Evolutionary conservation across 2,329 filamentous ascomycete genomes (phyloP), one percentile per base, ranked within the genome.

Genomic region (Cladosporium phlei): DNA sequence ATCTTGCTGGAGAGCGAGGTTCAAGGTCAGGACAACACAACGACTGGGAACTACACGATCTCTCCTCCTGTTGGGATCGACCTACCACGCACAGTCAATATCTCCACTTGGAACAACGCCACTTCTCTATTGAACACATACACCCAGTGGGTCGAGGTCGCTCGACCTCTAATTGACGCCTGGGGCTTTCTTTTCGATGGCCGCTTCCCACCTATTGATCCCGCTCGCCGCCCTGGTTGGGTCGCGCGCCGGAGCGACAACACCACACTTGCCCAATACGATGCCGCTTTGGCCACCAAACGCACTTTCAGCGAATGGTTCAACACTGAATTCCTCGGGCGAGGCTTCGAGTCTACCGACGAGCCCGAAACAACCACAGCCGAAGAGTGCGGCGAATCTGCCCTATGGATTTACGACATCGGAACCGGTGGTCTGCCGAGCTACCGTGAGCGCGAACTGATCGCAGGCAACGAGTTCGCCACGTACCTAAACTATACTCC

Each of bases 391-490:
- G 69, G 69, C 52, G 66, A 70, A 40, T 40, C 52, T 3, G 49
- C 65, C 20, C 50, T 70, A 3, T 64, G 70, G 39, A 54, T 71
- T 17, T 68, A 66, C 52, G 69, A 71, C 50, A 39, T 70, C 40
- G 68, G 69, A 8, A 70, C 67, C 1, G 68, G 69, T 17, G 69
- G 67, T 0, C 42, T 67, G 14, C 67, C 68, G 2, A 66, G 63
- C 5, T 70, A 63, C 48, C 64, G 68, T 9, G 67, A 71, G 50
- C 40, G 56, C 8, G 57, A 58, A 17, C 57, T 68, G 5, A 66
- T 39, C 24, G 24, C 61, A 40, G 55, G 61, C n/a, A 57, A 53
- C 17, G 56, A 58, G 2, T 57, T 58, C 9, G 61, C 66, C 2
- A 53, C 61, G 0, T 66, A 64, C 32, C 55, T 69, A 8, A 62